Evolutionary conservation across 768 basidiomycete genomes (phyloP).

Genomic region (Mycena vitilis): DNA sequence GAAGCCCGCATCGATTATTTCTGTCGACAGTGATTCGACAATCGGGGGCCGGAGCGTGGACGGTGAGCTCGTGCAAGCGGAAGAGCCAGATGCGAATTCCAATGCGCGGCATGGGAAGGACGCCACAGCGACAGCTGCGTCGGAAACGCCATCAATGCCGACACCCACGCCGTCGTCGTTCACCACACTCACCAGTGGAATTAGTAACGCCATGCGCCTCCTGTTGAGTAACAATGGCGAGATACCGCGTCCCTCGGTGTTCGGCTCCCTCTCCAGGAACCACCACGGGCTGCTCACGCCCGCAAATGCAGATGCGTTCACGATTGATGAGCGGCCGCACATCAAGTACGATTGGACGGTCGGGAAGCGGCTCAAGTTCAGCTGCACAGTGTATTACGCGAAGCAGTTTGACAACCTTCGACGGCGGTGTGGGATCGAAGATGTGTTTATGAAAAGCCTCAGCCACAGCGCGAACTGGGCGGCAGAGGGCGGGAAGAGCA

Average conservation of each 20-base stretch:
- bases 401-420: conserved; percentile 80
- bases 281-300: conserved; percentile 63
- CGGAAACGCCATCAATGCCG: conserved; percentile 22
- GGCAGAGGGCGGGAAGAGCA: conserved; percentile 85
- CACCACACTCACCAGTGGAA: conserved; percentile 60
- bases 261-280: conserved; percentile 44
- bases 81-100: conserved; percentile 3
- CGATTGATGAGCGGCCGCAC: conserved; percentile 80
- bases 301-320: conserved; percentile 45
- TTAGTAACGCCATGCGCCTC: conserved; percentile 71
- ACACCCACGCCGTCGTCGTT: conserved; percentile 54
- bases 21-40: conserved; percentile 53
- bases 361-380: conserved; percentile 78
- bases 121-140: conserved; percentile 19
- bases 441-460: conserved; percentile 69
- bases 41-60: conserved; percentile 40
- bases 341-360: conserved; percentile 87
- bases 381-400: conserved; percentile 87
- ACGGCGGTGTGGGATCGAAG: conserved; percentile 74
- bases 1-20: conserved; percentile 55
- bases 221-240: conserved; percentile 55
- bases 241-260: conserved; percentile 46
- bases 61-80: conserved; percentile 29
- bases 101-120: conserved; percentile 15
- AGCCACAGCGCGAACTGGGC: conserved; percentile 72